Evolutionary conservation across 164 flowering plant genomes (phyloP).

Genomic region (Berberis vulgaris): DNA sequence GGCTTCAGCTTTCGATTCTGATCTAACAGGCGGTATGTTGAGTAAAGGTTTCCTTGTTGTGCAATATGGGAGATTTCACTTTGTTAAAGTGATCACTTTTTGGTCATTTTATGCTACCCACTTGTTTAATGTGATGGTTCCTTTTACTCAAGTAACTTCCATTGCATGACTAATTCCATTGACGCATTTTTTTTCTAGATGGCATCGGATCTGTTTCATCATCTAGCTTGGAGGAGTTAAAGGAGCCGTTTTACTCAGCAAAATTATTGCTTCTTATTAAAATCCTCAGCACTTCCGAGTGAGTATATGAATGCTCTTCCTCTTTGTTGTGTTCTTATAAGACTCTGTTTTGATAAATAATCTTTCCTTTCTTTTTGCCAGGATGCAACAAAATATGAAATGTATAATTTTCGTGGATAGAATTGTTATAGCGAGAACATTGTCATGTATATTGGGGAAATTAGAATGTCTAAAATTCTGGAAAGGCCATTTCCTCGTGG

Average conservation of each 20-base stretch:
- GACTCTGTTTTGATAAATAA: background rate
- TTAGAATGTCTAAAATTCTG: constrained; percentile 49
- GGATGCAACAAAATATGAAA: constrained; percentile 66
- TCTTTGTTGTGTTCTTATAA: too few relatives aligned
- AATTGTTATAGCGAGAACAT: constrained; percentile 70
- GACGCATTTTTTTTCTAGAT: constrained; percentile 22
- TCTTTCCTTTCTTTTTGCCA: constrained; percentile 20
- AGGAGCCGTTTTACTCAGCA: constrained; percentile 73
- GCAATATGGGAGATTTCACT: too few relatives aligned
- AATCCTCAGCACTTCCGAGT: constrained; percentile 68
- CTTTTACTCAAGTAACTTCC: background rate
- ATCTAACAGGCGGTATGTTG: too few relatives aligned
- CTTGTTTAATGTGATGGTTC: too few relatives aligned
- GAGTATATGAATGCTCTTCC: constrained; percentile 12
- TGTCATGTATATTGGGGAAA: constrained; percentile 52
- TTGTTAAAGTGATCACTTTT: too few relatives aligned
- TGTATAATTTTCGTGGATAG: constrained; percentile 92
- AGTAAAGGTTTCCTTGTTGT: too few relatives aligned
- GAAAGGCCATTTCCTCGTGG: constrained; percentile 83
- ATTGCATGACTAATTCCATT: background rate
- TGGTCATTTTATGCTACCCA: too few relatives aligned
- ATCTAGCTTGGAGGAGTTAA: constrained; percentile 35
- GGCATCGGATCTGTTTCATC: constrained; percentile 27
- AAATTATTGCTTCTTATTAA: constrained; percentile 68
- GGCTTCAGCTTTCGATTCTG: too few relatives aligned